Conservation (phyloP, 768 basidiomycete species). For the Xanthoconium purpureum region DNA sequence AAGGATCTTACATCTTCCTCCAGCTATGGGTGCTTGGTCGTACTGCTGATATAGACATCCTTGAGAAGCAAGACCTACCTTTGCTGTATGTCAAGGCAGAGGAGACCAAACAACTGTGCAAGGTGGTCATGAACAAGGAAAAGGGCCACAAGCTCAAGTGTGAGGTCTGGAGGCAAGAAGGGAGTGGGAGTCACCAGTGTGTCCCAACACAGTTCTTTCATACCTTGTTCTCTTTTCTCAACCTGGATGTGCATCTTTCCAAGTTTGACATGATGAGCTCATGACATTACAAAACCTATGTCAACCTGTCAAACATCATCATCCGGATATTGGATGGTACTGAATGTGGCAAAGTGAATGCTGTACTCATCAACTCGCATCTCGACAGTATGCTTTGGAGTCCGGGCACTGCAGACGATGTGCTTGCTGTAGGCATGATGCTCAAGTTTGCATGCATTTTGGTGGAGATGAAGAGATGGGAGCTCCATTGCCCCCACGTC, state of each 20-base stretch:
- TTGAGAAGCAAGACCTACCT: too few relatives aligned
- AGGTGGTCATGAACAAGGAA: constrained; percentile 43
- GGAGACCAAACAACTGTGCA: constrained; percentile 59
- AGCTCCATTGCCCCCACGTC: constrained; percentile 67
- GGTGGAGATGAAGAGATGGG: constrained; percentile 58
- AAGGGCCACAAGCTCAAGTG: constrained; percentile 67
- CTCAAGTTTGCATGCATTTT: constrained; percentile 83
- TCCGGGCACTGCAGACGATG: constrained; percentile 89
- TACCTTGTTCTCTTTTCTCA: too few relatives aligned
- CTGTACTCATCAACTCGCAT: constrained; percentile 85
- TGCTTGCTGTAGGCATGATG: constrained; percentile 86
- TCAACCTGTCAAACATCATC: constrained; percentile 84
- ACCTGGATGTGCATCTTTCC: background rate
- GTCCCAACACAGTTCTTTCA: constrained; percentile 29
- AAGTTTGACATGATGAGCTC: constrained; percentile 93
- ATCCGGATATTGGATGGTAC: constrained; percentile 83
- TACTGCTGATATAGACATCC: too few relatives aligned
- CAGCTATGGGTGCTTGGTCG: too few relatives aligned
- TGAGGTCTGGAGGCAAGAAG: constrained; percentile 88
- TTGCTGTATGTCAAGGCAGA: constrained; percentile 40
- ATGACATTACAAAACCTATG: constrained; percentile 82
- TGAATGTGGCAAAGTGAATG: constrained; percentile 67
- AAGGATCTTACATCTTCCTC: too few relatives aligned
- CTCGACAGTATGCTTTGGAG: constrained; percentile 87
- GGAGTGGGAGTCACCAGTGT: constrained; percentile 84